Conservation (phyloP, 2,329 filamentous ascomycete species). For the Paecilomyces dactylethromorphus region DNA sequence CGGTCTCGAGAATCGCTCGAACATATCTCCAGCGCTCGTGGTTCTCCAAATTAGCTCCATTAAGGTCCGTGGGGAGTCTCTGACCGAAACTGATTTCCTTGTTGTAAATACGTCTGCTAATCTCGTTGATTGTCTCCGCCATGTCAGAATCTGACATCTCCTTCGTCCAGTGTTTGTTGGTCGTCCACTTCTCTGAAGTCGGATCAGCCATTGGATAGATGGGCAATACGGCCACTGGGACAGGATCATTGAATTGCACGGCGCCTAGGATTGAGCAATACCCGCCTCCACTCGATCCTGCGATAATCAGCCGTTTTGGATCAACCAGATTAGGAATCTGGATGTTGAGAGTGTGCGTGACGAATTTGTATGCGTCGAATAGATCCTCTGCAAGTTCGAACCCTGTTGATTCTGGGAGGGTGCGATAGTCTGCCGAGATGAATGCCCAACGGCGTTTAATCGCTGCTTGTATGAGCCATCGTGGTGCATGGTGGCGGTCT, state of each 20-base stretch:
- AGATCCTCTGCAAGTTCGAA: neutral
- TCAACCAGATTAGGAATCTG: neutral
- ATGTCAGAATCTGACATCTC: neutral
- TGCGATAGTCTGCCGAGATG: conserved; percentile 2
- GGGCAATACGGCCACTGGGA: neutral
- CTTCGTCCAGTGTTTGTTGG: neutral
- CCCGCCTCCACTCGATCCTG: conserved; percentile 2
- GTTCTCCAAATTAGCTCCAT: neutral
- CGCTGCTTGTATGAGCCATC: conserved; percentile 1
- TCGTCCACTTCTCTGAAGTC: neutral
- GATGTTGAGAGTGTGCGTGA: neutral
- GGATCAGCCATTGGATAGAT: conserved; percentile 1
- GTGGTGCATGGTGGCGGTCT: neutral
- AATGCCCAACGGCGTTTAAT: conserved; percentile 3
- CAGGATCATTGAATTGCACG: neutral
- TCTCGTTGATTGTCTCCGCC: neutral
- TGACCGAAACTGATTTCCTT: conserved; percentile 1
- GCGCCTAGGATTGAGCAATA: conserved; percentile 1
- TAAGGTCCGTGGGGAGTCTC: neutral
- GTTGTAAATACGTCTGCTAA: neutral
- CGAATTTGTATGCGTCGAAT: neutral
- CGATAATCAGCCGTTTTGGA: neutral
- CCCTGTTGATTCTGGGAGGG: conserved; percentile 2
- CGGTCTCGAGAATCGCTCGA: neutral
- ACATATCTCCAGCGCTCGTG: neutral